Evolutionary conservation across 345 rosid species (phyloP), one percentile per base, ranked within the genome.

Genomic region (Syzygium grande): DNA sequence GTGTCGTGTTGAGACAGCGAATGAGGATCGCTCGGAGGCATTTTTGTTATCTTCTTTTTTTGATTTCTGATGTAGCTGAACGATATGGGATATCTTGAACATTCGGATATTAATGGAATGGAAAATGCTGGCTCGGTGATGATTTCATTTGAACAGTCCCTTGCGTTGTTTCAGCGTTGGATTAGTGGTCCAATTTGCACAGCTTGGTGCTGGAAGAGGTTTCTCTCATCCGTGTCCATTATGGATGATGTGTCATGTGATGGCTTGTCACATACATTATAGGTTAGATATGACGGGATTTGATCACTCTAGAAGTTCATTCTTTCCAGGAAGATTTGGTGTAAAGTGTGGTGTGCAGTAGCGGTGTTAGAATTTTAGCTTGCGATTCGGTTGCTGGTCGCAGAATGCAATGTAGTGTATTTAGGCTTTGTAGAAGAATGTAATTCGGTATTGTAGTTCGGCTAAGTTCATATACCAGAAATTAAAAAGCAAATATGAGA

Each of bases 11-110:
- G 38, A n/a, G 73, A 13, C 17, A 61, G 2, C 0, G 4, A 29
- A 63, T 29, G 34, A n/a, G 30, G 73, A n/a, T 13, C 0, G 19
- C 13, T 6, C 21, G 0, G 38, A 6, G 73, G 5, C 21, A 63
- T 61, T 61, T 23, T 25, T 63, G 73, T 29, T 14, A 1, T 63
- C 38, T 58, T n/a, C 0, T 63, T 29, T 15, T n/a, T 59, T 15
- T n/a, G n/a, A 30, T 63, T 63, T 13, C 1, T 63, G 9, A n/a
- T 0, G 1, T 29, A n/a, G 73, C 9, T 3, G 19, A n/a, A 63
- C 0, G 4, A 52, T 5, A 27, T 27, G 15, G 65, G 65, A 25
- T 58, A 5, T 27, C 61, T 56, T 0, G 34, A 61, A 27, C 17
- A n/a, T 61, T 1, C 2, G 0, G 34, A 61, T 1, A n/a, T 61